A percentile compares a stretch with the other conserved stretches of the same genome.
These are phyloP conservation scores for Clonostachys sp. DNA, from an alignment of 2,329 filamentous ascomycete genomes.

Conservation along the genomic window DNA sequence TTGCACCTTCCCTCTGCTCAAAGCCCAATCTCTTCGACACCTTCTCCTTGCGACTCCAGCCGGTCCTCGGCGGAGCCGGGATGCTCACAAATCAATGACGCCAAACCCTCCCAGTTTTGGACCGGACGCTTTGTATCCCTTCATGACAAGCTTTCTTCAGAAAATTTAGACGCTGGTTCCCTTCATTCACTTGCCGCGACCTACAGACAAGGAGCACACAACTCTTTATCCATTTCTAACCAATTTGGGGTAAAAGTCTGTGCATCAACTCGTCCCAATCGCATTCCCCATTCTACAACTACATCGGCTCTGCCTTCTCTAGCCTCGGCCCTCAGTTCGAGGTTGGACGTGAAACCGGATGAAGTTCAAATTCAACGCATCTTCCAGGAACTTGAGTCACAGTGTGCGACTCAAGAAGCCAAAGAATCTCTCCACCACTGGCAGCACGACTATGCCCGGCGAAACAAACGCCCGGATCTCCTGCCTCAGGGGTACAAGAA, in stretches of 20 bases:
- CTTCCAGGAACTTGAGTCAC: slow-evolving; percentile 37
- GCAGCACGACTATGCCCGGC: slow-evolving; percentile 43
- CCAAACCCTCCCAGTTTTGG: slow-evolving; percentile 53
- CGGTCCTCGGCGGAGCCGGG: slow-evolving; percentile 9
- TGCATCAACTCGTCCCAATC: neutral
- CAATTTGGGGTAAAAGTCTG: neutral
- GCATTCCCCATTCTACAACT: slow-evolving; percentile 22
- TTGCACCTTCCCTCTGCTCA: slow-evolving; percentile 2
- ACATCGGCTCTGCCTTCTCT: slow-evolving; percentile 18
- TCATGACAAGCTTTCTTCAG: slow-evolving; percentile 37
- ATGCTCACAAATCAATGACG: slow-evolving; percentile 25
- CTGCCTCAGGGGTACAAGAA: slow-evolving; percentile 29
- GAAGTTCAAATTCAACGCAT: slow-evolving; percentile 36
- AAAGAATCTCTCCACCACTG: slow-evolving; percentile 39
- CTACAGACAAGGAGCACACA: neutral
- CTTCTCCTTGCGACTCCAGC: slow-evolving; percentile 1
- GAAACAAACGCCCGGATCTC: slow-evolving; percentile 24
- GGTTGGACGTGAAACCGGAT: slow-evolving; percentile 20
- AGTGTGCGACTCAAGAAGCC: slow-evolving; percentile 43
- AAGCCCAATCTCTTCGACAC: neutral
- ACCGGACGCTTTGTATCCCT: slow-evolving; percentile 54
- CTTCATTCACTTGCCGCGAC: neutral
- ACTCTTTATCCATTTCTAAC: neutral
- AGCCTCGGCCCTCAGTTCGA: too few relatives aligned
- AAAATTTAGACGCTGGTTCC: slow-evolving; percentile 4